Evolutionary conservation across 2,329 filamentous ascomycete genomes (phyloP), one percentile per base, ranked within the genome.

Genomic region (Exophiala sideris): DNA sequence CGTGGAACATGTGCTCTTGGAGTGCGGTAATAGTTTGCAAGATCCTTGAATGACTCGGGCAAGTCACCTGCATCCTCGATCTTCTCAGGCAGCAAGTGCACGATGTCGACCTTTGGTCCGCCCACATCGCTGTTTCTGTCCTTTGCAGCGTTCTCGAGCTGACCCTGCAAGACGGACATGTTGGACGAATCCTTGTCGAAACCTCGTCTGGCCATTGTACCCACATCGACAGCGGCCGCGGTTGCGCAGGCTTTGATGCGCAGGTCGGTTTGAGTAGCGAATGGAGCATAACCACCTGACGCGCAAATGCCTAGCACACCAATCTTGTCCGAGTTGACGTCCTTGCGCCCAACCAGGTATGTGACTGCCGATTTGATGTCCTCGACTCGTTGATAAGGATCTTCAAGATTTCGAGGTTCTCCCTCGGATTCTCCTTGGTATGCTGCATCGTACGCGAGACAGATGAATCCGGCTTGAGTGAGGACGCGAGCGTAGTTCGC

Each of bases 241-340:
- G 68, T 70, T 2, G 68, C 72, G 5, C 71, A 56, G 6, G 70
- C 71, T 49, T 69, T 69, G 58, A 76, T 70, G n/a, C 73, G 71
- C 8, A 54, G 40, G 44, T 76, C 69, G 3, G 67, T 64, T 50
- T 69, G 65, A 5, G 73, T 67, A 1, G 72, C 70, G 45, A 63
- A 66, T 5, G 65, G 57, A 2, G 61, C 66, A 46, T 73, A 75
- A 33, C 57, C 57, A 10, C 73, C 72, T 0, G 65, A 67, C 1
- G 67, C 69, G 49, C 71, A 74, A 48, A 76, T 70, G 2, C 73
- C 73, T 0, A 75, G 58, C 1, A 67, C 66, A 3, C 66, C 71
- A 32, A 76, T 75, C n/a, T 61, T 59, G 1, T 67, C 57, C 0
- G 63, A 48, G 50, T 73, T 64, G 14, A 74, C 66, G 3, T 64